These are phyloP conservation scores for Neoascochyta sp. DNA, from an alignment of 2,329 filamentous ascomycete genomes.

Conservation along the genomic window DNA sequence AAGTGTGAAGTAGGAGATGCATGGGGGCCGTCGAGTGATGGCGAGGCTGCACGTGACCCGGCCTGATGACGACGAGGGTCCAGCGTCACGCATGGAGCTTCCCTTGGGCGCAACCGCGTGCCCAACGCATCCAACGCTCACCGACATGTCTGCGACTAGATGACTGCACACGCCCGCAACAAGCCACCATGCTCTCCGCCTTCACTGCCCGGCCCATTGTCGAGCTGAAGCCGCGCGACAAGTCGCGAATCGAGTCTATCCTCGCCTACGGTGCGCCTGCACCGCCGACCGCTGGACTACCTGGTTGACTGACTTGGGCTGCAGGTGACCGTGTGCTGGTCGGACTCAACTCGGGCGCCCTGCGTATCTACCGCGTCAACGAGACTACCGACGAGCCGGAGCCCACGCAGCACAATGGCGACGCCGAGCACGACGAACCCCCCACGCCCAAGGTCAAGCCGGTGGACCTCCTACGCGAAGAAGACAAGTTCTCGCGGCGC, in stretches of 20 bases:
- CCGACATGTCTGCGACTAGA: conserved; percentile 12
- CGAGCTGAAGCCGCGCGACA: conserved; percentile 93
- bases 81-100: conserved; percentile 12
- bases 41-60: too few relatives aligned
- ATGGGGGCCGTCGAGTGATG: too few relatives aligned
- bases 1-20: too few relatives aligned
- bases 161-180: conserved; percentile 5
- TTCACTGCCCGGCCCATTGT: conserved; percentile 95
- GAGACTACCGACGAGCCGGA: conserved; percentile 51
- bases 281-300: too few relatives aligned
- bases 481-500: conserved; percentile 89
- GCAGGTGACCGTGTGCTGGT: conserved; percentile 85
- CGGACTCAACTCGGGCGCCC: conserved; percentile 80
- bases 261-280: conserved; percentile 69
- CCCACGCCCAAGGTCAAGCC: conserved; percentile 42
- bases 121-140: too few relatives aligned
- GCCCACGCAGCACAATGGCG: conserved; percentile 29
- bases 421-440: conserved; percentile 44
- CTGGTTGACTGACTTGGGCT: conserved; percentile 13
- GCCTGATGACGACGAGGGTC: too few relatives aligned
- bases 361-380: conserved; percentile 90
- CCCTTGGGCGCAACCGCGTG: conserved; percentile 11
- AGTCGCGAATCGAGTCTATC: conserved; percentile 94
- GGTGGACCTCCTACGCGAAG: conserved; percentile 82
- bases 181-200: conserved; percentile 76